Conservation (phyloP, 129 eudicot genomes). For the Chrysanthemum makinoi region DNA sequence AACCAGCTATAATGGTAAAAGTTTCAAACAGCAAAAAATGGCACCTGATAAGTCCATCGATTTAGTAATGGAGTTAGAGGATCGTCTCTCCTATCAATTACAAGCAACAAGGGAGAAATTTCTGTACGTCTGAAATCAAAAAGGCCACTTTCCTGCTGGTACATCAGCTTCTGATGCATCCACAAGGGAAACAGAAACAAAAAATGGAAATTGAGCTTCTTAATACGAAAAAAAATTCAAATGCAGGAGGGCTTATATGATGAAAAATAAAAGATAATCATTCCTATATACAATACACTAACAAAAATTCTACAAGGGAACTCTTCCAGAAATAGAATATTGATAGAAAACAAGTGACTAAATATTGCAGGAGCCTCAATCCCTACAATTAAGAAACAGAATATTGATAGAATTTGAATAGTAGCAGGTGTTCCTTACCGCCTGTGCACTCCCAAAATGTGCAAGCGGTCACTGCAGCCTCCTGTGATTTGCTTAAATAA, state of each 20-base stretch:
- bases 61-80: conserved; percentile 94
- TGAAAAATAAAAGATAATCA: neutral
- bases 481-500: too few species aligned
- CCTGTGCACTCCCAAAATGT: too few species aligned
- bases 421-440: too few species aligned
- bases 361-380: conserved; percentile 8
- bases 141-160: conserved; percentile 99
- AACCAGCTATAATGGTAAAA: neutral
- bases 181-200: neutral
- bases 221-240: neutral
- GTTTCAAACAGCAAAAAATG: neutral
- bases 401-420: neutral
- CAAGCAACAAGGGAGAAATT: conserved; percentile 85
- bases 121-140: conserved; percentile 96
- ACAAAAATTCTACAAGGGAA: neutral
- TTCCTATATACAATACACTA: neutral
- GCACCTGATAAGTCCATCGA: conserved; percentile 99
- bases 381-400: neutral
- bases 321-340: conserved; percentile 16
- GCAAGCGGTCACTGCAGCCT: too few species aligned
- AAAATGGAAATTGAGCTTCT: neutral
- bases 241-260: neutral
- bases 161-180: conserved; percentile 87
- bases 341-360: too few species aligned
- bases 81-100: conserved; percentile 92